phyloP scores from a whole-genome alignment of 805 yeast species.

The Yarrowia porcina region DNA sequence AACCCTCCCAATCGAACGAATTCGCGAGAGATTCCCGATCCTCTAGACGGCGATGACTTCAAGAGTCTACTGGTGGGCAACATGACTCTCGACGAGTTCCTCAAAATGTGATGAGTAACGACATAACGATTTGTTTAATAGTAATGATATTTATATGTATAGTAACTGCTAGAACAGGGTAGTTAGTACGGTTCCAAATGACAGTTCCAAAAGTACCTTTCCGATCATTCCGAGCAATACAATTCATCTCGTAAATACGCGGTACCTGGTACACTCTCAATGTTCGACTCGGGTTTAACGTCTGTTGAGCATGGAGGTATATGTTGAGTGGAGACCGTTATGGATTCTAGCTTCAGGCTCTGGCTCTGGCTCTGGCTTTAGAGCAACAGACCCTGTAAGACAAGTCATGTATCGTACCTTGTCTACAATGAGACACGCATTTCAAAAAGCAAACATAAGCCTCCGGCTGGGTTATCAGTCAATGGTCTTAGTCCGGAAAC shows the following conservation, averaged over 20 bases:
- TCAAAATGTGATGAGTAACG: constrained; percentile 25
- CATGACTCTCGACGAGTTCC: constrained; percentile 33
- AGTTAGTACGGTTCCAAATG: too few species aligned
- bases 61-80: constrained; percentile 30
- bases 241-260: too few species aligned
- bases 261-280: background rate
- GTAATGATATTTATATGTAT: constrained; percentile 9
- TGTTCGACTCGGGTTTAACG: background rate
- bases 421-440: background rate
- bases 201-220: too few species aligned
- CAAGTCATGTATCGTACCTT: background rate
- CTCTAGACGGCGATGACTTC: constrained; percentile 27
- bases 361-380: background rate
- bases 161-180: background rate
- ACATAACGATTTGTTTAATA: background rate
- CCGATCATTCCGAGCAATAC: too few species aligned
- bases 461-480: background rate
- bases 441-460: background rate
- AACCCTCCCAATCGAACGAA: constrained; percentile 1
- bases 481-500: background rate
- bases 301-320: background rate
- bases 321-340: background rate
- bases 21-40: constrained; percentile 15
- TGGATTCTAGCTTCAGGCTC: background rate
- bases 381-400: background rate